These are phyloP conservation scores for Colletotrichum acutatum DNA, from an alignment of 2,329 filamentous ascomycete genomes.

Conservation along the genomic window DNA sequence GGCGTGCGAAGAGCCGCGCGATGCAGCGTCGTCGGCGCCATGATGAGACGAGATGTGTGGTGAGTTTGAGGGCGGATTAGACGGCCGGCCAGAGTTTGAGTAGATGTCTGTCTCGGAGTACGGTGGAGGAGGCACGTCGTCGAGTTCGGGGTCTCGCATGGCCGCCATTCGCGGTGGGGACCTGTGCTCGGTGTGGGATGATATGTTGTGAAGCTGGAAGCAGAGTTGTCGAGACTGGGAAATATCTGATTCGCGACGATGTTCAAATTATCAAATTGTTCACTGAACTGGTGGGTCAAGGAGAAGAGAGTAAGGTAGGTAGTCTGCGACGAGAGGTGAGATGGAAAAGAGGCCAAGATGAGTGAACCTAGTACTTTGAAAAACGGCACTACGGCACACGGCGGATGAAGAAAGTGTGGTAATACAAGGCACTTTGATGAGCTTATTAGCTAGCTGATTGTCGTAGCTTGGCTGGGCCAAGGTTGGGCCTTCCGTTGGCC, in stretches of 20 bases:
- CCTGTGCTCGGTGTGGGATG: neutral
- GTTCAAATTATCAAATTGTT: neutral
- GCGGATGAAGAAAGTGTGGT: constrained; percentile 3
- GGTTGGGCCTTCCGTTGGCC: neutral
- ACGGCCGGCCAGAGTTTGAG: constrained; percentile 51
- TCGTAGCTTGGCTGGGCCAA: constrained; percentile 11
- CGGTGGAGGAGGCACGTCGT: constrained; percentile 63
- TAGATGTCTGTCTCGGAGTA: constrained; percentile 69
- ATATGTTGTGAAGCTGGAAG: neutral
- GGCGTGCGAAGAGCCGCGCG: constrained; percentile 47
- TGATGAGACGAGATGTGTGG: constrained; percentile 37
- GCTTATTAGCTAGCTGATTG: constrained; percentile 15
- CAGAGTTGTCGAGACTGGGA: neutral
- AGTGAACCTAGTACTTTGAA: constrained; percentile 17
- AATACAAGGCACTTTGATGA: constrained; percentile 26
- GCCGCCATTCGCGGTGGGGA: constrained; percentile 14
- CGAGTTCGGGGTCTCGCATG: constrained; percentile 36
- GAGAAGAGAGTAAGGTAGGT: neutral
- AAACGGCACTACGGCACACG: constrained; percentile 20
- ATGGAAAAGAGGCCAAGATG: neutral
- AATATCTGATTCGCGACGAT: neutral
- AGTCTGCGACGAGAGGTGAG: neutral
- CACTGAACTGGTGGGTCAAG: neutral
- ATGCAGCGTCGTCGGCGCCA: constrained; percentile 49
- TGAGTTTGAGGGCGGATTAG: constrained; percentile 20